Evolutionary conservation across 2,329 filamentous ascomycete species (phyloP).

Genomic region (Gliomastix tumulicola): DNA sequence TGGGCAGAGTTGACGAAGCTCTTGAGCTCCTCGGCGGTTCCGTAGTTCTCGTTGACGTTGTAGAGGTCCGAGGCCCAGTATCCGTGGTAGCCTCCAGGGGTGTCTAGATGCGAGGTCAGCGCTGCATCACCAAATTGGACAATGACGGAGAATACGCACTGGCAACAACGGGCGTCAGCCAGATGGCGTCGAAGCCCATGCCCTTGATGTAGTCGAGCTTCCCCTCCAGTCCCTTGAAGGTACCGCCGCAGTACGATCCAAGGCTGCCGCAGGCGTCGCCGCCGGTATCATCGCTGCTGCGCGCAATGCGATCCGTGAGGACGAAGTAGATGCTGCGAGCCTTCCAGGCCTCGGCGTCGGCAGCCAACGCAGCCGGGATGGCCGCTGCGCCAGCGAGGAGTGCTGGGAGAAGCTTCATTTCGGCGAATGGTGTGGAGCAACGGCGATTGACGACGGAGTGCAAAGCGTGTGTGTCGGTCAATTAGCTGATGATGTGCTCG

Average conservation of each 20-base stretch:
- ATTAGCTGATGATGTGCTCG: too few species aligned
- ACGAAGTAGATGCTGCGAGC: constrained; percentile 51
- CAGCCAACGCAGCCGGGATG: constrained; percentile 10
- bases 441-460: too few species aligned
- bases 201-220: constrained; percentile 57
- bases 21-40: constrained; percentile 51
- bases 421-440: too few species aligned
- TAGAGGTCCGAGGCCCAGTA: constrained; percentile 47
- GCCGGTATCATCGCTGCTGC: constrained; percentile 30
- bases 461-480: too few species aligned
- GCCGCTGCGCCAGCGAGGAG: neutral
- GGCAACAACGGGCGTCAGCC: constrained; percentile 50
- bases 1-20: constrained; percentile 49
- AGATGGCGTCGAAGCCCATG: constrained; percentile 52
- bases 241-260: constrained; percentile 52
- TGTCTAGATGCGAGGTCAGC: constrained; percentile 14
- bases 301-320: constrained; percentile 49
- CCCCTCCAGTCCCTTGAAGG: constrained; percentile 49
- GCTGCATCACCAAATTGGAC: neutral
- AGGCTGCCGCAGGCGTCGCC: constrained; percentile 33
- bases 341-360: constrained; percentile 38
- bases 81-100: constrained; percentile 42
- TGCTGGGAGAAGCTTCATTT: neutral
- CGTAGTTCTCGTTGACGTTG: constrained; percentile 49
- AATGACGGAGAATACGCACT: too few species aligned